Evolutionary conservation across 495 filamentous ascomycete genomes (phyloP).

Genomic region (Pyrenula massariospora): DNA sequence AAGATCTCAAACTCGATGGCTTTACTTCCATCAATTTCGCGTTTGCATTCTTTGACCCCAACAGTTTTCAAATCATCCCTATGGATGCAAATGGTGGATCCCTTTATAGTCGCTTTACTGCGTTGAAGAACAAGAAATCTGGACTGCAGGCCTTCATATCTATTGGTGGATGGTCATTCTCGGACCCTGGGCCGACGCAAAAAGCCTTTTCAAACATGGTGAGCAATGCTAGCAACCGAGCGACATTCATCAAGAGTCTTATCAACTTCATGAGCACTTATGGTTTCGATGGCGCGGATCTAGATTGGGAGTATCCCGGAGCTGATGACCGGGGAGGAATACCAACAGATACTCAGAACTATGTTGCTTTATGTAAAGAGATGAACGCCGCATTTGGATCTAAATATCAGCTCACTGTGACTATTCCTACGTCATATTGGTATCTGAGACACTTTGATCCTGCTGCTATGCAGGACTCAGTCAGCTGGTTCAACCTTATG

Average conservation of each 20-base stretch:
- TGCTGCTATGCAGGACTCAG: conserved; percentile 11
- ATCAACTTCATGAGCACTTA: conserved; percentile 29
- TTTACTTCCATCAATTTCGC: conserved; percentile 35
- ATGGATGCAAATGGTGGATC: background rate
- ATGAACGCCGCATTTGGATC: conserved; percentile 14
- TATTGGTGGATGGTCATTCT: background rate
- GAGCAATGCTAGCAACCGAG: too few relatives aligned
- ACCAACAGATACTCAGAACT: conserved; percentile 28
- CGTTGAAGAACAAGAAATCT: background rate
- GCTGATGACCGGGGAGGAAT: conserved; percentile 32
- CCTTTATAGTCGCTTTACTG: background rate
- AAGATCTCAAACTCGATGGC: conserved; percentile 5
- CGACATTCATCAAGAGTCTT: conserved; percentile 31
- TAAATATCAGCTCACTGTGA: conserved; percentile 27
- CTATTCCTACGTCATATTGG: conserved; percentile 35
- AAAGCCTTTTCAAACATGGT: too few relatives aligned
- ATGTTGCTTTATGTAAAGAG: conserved; percentile 21
- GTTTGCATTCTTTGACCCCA: conserved; percentile 28
- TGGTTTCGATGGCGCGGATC: conserved; percentile 42
- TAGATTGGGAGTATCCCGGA: conserved; percentile 37
- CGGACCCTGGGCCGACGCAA: too few relatives aligned
- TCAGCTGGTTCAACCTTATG: conserved; percentile 49
- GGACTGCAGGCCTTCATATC: background rate
- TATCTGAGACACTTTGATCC: conserved; percentile 42
- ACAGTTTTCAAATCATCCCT: conserved; percentile 9